Percentiles rank a stretch among this genome's conserved stretches.
These are phyloP conservation scores for Arachis monticola DNA, from an alignment of 331 rosid species.

Conservation along the genomic window DNA sequence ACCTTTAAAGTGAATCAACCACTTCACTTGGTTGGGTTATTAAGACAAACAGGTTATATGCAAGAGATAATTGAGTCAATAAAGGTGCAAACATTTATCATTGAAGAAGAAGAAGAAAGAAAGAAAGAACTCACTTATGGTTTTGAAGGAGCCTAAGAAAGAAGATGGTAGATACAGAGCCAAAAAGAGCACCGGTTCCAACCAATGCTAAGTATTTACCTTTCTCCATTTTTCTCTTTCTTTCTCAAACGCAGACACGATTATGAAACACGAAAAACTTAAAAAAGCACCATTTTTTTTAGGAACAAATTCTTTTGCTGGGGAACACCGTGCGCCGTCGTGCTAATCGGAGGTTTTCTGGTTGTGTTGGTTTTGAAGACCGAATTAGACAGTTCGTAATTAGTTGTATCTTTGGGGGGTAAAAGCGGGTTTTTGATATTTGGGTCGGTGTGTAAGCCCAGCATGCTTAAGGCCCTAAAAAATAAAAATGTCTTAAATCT, in stretches of 20 bases:
- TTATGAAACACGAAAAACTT: background rate
- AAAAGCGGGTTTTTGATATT: too few relatives aligned
- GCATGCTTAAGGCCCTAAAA: too few relatives aligned
- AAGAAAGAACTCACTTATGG: constrained; percentile 52
- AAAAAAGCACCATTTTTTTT: background rate
- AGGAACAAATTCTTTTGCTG: background rate
- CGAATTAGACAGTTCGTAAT: too few relatives aligned
- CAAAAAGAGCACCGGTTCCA: constrained; percentile 79
- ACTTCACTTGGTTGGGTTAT: background rate
- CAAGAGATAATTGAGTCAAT: background rate
- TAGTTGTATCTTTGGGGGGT: too few relatives aligned
- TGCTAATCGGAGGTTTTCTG: background rate
- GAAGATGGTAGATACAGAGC: constrained; percentile 74
- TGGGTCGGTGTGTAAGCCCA: too few relatives aligned
- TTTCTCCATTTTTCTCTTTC: constrained; percentile 55
- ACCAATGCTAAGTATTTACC: constrained; percentile 57
- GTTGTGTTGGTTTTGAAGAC: constrained; percentile 10
- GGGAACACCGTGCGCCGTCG: constrained; percentile 7
- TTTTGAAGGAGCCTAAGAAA: constrained; percentile 65
- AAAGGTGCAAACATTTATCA: background rate
- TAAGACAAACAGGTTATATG: background rate
- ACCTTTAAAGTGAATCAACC: background rate
- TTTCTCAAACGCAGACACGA: background rate
- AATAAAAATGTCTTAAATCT: too few relatives aligned
- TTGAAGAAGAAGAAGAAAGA: background rate